Evolutionary conservation across 306 rosid species (phyloP).

Genomic region (Sophora flavescens): DNA sequence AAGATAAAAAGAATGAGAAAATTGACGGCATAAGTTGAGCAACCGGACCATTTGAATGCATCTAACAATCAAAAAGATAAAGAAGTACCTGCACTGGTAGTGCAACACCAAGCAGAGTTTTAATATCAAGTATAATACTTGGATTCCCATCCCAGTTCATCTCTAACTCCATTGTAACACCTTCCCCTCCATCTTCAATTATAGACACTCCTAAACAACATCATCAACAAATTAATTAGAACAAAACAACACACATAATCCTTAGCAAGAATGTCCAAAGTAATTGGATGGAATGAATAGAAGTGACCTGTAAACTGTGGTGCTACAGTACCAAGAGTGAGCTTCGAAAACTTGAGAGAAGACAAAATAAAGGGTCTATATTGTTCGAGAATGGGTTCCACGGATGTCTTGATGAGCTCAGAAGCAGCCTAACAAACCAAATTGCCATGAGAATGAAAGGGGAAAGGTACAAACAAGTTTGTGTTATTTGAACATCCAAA

Average conservation of each 20-base stretch:
- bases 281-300: conserved; percentile 20
- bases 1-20: neutral
- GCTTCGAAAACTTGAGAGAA: conserved; percentile 86
- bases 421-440: conserved; percentile 78
- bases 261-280: neutral
- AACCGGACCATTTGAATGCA: conserved; percentile 18
- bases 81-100: conserved; percentile 89
- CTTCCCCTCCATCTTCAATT: conserved; percentile 76
- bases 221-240: conserved; percentile 48
- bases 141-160: conserved; percentile 99
- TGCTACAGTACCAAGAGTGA: conserved; percentile 95
- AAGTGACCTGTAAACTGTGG: conserved; percentile 93
- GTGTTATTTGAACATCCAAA: too few species aligned
- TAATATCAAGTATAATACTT: conserved; percentile 83
- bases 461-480: too few species aligned
- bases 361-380: conserved; percentile 75
- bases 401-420: conserved; percentile 83
- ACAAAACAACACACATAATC: conserved; percentile 12
- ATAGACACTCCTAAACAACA: conserved; percentile 75
- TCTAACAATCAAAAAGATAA: conserved; percentile 25
- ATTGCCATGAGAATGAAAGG: too few species aligned
- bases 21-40: neutral
- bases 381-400: conserved; percentile 86
- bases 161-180: conserved; percentile 92
- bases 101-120: conserved; percentile 80